Evolutionary conservation across 805 yeast species (phyloP).

Genomic region (Diddensiella caesifluorescens): DNA sequence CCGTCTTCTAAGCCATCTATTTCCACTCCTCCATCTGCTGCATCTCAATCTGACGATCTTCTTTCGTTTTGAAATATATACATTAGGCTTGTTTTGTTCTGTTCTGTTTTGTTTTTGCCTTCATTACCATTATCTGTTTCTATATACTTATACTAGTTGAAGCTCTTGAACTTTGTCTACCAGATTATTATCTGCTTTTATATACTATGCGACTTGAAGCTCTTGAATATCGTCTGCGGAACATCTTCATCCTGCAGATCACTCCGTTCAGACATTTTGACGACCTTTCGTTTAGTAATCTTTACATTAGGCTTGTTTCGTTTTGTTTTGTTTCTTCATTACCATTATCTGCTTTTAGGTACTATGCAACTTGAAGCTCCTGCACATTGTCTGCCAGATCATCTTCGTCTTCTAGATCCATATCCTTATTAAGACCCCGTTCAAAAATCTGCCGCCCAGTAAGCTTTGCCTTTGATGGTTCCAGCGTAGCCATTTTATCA

Average conservation of each 20-base stretch:
- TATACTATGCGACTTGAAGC: constrained; percentile 4
- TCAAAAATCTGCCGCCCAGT: constrained; percentile 90
- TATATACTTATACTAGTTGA: neutral
- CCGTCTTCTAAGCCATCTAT: constrained; percentile 2
- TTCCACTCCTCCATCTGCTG: constrained; percentile 2
- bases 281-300: constrained; percentile 2
- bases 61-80: constrained; percentile 1
- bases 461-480: constrained; percentile 68
- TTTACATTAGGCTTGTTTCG: neutral
- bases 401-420: constrained; percentile 49
- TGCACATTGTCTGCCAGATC: constrained; percentile 3
- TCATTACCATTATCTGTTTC: too few relatives aligned
- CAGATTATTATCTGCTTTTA: too few relatives aligned
- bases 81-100: neutral
- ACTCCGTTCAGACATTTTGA: constrained; percentile 5
- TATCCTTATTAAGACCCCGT: constrained; percentile 73
- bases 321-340: neutral
- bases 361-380: constrained; percentile 7
- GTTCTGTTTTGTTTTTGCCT: too few relatives aligned
- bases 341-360: neutral
- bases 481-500: constrained; percentile 36
- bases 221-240: constrained; percentile 6
- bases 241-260: constrained; percentile 1
- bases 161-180: neutral
- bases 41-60: constrained; percentile 9